Base-by-base conservation (phyloP, 1,284 basidiomycete genomes). In the Tilletia setariae region DNA sequence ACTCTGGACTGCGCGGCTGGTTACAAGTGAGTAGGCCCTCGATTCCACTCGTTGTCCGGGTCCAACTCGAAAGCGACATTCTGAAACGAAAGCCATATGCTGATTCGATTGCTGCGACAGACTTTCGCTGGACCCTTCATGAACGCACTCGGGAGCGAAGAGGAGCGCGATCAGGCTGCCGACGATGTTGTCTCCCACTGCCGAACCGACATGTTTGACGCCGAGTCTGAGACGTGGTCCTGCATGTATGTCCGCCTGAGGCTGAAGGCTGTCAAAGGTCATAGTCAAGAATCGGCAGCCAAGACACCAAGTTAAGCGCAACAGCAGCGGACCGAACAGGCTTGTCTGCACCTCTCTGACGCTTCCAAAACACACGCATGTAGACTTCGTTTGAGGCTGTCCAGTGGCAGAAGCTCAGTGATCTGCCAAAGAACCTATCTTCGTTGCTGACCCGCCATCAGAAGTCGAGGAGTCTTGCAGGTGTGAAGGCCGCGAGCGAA, bases 121-220 rank as follows among this genome's bases (percentile, higher is more conserved):
- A 66, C 70, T 11, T 71, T 71, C 59, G 64, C 51, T 11, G 70
- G 70, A 4, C 16, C 67, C 23, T 68, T 71, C 23, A 30, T 71
- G 11, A 71, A 71, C 56, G 67, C 67, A 4, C 44, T 71, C 7
- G 25, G 47, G 3, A 32, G 15, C 23, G 67, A 71, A 7, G 8
- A 62, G 32, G 67, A 51, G 11, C 62, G 66, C 13, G 53, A 61
- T 16, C n/a, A 28, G 9, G 56, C 59, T 11, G 43, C 68, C 11
- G 15, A 68, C 21, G 63, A 67, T n/a, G 15, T 68, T n/a, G 51
- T 65, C 16, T 30, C 65, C 1, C 11, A 40, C 35, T 44, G 69
- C 19, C 59, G 66, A 21, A 21, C 66, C 3, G 68, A 70, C 62
- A 70, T 70, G 70, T 71, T 63, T 44, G 67, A 71, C 49, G 21